Base-by-base conservation (phyloP, 2,329 filamentous ascomycete genomes). In the Neofusicoccum kwambonambiense region DNA sequence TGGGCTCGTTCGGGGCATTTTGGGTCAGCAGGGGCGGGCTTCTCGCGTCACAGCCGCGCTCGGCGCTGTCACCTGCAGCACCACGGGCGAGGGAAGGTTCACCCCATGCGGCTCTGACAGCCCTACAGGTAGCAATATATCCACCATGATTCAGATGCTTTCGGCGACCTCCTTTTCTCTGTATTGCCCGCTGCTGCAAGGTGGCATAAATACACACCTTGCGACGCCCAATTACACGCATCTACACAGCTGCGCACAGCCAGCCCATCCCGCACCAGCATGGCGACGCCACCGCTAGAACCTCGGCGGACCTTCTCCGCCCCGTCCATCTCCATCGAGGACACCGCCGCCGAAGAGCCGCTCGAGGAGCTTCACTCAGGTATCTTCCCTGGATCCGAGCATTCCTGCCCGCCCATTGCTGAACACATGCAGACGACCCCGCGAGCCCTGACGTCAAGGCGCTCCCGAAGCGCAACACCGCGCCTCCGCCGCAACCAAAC, bases 281-380 rank as follows among this genome's bases (percentile, higher is more conserved):
- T 49, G 52, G 42, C 52, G 51, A 15, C 51, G 44, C 35, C 42
- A 35, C 44, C 52, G 58, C 58, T 17, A 51, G 58, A 50, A 51
- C 45, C 58, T 50, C 45, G 45, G 47, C 45, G 47, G 34, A 62
- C 58, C 44, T 41, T 62, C 44, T 50, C 62, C 35, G 63, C 71
- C 15, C 75, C 76, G 17, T 72, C 74, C 49, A 76, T 77, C 52
- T 74, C 70, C 31, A 68, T 77, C 3, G 73, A 77, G 67, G 75
- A 77, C 58, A 75, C 72, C 39, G 69, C 69, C 58, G 69, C n/a
- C 50, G 45, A 63, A 9, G 61, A 67, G 35, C 64, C 66, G 17
- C 61, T 67, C 22, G 45, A 65, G 27, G 31, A 64, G 17, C 12
- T 34, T 41, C 47, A 45, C 52, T 37, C 62, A 61, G 65, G 65